Evolutionary conservation across 352 stramenopile species (phyloP).

Genomic region (Pythium grandisporangium): DNA sequence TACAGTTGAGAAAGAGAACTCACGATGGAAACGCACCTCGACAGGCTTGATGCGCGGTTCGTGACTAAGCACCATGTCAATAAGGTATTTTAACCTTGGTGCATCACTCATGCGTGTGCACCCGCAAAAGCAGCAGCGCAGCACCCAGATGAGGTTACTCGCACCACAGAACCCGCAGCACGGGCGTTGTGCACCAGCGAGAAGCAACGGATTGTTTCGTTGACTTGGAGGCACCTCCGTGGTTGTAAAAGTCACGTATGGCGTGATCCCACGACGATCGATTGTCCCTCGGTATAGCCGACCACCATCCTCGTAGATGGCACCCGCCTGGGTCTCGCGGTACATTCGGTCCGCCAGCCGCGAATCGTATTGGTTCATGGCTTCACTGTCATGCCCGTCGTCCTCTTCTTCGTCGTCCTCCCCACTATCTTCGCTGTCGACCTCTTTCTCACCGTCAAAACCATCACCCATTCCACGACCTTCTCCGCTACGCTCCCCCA

Average conservation of each 20-base stretch:
- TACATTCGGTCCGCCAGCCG: slow-evolving; percentile 17
- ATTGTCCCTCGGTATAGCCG: slow-evolving; percentile 30
- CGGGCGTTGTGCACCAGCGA: slow-evolving; percentile 7
- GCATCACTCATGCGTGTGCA: slow-evolving; percentile 64
- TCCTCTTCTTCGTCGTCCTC: background rate
- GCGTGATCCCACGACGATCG: slow-evolving; percentile 52
- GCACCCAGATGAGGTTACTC: slow-evolving; percentile 54
- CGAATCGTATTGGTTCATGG: slow-evolving; percentile 13
- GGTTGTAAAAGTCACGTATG: slow-evolving; percentile 51
- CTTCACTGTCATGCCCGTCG: slow-evolving; percentile 4
- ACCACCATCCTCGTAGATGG: slow-evolving; percentile 33
- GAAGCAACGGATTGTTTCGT: slow-evolving; percentile 23
- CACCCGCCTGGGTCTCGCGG: slow-evolving; percentile 10
- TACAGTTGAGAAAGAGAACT: background rate
- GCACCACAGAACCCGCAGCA: slow-evolving; percentile 62
- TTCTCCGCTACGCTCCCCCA: no score
- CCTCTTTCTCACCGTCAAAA: no score
- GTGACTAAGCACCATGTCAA: slow-evolving; percentile 71
- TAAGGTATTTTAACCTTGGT: slow-evolving; percentile 62
- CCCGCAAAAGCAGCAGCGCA: slow-evolving; percentile 64
- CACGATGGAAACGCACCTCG: slow-evolving; percentile 19
- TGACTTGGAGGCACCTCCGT: slow-evolving; percentile 43
- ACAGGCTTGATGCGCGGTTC: slow-evolving; percentile 47
- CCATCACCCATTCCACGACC: no score
- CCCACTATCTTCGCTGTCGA: no score